Evolutionary conservation across 1,139 yeast species (phyloP), one percentile per base, ranked within the genome.

Genomic region (Lodderomyces elongisporus): DNA sequence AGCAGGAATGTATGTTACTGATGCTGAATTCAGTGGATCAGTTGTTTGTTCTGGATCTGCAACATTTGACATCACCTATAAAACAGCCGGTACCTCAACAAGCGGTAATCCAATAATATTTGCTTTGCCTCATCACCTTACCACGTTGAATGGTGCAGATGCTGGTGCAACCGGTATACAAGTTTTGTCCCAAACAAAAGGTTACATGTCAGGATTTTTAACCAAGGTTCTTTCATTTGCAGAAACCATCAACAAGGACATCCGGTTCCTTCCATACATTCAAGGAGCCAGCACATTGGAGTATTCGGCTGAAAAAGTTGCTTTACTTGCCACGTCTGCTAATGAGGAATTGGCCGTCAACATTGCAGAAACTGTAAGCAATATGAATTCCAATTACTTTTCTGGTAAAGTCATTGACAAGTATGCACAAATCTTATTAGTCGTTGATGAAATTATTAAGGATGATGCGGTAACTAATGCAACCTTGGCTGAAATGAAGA

Each of bases 381-480:
- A 62, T 6, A 58, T 67, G 49, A 68, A 76, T 34, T 68, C 75
- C 10, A 79, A 73, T 43, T 85, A 84, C 53, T 72, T 62, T 44
- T 64, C 83, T 5, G 93, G 91, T 30, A 84, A 84, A 56, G 68
- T 74, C n/a, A 49, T 80, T 30, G 91, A 82, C 56, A 83, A 82
- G 58, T 83, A 75, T 51, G 88, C 91, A 6, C 78, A 80, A 53
- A 71, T 83, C 34, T 62, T 82, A 33, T 69, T 79, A 40, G 83
- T 79, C 7, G 74, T 79, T 27, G 62, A 72, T 41, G 84, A 78
- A 31, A 69, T 83, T 35, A 58, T 83, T 35, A 56, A 70, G 32
- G 81, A 81, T 47, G 66, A 69, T 3, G 65, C 52, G 5, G 70
- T 70, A 14, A 62, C 87, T 9, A 47, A 61, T 27, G 51, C 66